A percentile compares a stretch with the other conserved stretches of the same genome.
Evolutionary conservation across 805 yeast species (phyloP).

Genomic region (Ogataea henricii): DNA sequence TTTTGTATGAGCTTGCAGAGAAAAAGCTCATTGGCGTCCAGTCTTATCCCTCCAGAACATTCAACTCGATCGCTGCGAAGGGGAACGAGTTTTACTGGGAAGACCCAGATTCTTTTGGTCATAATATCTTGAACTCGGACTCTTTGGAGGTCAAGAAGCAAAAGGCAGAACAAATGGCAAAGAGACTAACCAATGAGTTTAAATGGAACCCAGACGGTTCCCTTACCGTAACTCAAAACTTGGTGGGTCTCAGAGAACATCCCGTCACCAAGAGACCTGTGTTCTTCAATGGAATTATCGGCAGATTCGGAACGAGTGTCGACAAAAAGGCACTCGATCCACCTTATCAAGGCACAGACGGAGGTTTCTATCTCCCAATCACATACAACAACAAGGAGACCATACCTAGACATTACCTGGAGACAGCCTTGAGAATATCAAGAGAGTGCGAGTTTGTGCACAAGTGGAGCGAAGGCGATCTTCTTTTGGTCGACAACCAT

Average conservation of each 20-base stretch:
- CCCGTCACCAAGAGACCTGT: constrained; percentile 23
- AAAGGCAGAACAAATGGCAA: constrained; percentile 29
- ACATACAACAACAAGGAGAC: constrained; percentile 24
- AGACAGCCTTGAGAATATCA: constrained; percentile 21
- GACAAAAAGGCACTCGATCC: constrained; percentile 10
- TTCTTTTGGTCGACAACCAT: constrained; percentile 36
- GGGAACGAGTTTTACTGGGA: constrained; percentile 11
- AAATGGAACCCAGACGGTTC: constrained; percentile 30
- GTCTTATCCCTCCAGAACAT: constrained; percentile 6
- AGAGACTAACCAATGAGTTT: constrained; percentile 27
- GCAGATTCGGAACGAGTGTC: constrained; percentile 13
- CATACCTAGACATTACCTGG: constrained; percentile 21
- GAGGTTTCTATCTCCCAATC: neutral
- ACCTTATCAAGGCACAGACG: constrained; percentile 11
- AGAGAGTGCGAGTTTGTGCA: constrained; percentile 23
- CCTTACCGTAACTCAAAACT: constrained; percentile 29
- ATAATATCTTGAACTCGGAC: constrained; percentile 10
- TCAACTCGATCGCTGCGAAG: neutral
- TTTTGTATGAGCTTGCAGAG: constrained; percentile 22
- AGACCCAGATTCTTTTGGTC: constrained; percentile 10
- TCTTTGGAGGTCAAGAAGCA: constrained; percentile 32
- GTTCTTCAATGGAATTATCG: constrained; percentile 30
- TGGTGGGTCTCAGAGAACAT: constrained; percentile 8
- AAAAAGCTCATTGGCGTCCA: constrained; percentile 31
- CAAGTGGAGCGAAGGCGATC: constrained; percentile 36